These are phyloP conservation scores for Exophiala alcalophila DNA, from an alignment of 2,329 filamentous ascomycete species.

Conservation along the genomic window DNA sequence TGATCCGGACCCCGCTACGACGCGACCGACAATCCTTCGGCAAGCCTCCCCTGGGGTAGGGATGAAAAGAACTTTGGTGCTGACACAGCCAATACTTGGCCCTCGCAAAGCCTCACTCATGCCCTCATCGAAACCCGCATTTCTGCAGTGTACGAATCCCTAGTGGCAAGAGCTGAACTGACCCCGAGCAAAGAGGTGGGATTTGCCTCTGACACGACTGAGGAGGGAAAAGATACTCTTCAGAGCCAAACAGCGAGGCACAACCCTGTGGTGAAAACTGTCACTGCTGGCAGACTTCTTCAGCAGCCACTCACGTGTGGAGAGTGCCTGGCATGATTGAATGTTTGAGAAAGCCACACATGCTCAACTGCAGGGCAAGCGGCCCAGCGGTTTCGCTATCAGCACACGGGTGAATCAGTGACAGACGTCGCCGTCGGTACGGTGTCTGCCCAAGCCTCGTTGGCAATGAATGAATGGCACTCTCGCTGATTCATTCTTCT, in stretches of 20 bases:
- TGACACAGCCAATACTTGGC: constrained; percentile 3
- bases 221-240: too few relatives aligned
- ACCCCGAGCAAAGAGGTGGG: too few relatives aligned
- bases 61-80: constrained; percentile 5
- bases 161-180: constrained; percentile 3
- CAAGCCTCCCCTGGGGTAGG: constrained; percentile 7
- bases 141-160: constrained; percentile 14
- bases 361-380: constrained; percentile 11
- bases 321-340: constrained; percentile 22
- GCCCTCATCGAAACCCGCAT: neutral
- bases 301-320: constrained; percentile 18
- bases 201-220: constrained; percentile 3
- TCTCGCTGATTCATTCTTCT: neutral
- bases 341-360: constrained; percentile 13
- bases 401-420: constrained; percentile 18
- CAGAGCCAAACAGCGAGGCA: too few relatives aligned
- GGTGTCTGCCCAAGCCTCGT: constrained; percentile 27
- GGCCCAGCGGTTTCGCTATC: constrained; percentile 1
- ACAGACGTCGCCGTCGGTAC: constrained; percentile 16
- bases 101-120: neutral
- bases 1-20: constrained; percentile 3
- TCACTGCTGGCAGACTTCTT: neutral
- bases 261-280: too few relatives aligned
- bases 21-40: constrained; percentile 20
- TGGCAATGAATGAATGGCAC: constrained; percentile 24